phyloP scores from a whole-genome alignment of 2,329 filamentous ascomycete genomes.

The Penicillium italicum region DNA sequence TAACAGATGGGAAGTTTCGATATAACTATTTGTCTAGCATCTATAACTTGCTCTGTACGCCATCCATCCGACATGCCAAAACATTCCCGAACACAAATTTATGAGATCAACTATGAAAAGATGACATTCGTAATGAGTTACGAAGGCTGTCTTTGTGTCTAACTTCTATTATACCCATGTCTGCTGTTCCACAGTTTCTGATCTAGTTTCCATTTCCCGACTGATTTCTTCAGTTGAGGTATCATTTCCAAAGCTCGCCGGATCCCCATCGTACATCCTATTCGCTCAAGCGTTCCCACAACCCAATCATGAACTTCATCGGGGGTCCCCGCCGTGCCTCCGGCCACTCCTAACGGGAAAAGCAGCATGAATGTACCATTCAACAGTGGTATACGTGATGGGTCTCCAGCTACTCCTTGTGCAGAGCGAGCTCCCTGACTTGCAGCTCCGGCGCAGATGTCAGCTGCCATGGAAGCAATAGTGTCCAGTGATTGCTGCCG shows the following conservation, averaged over 20 bases:
- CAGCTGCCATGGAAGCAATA: conserved; percentile 16
- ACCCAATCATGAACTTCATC: conserved; percentile 24
- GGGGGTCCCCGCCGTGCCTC: conserved; percentile 18
- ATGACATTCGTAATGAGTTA: background rate
- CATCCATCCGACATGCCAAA: too few species aligned
- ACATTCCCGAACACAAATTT: background rate
- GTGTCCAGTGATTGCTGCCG: conserved; percentile 16
- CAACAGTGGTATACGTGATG: conserved; percentile 11
- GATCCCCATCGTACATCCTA: conserved; percentile 23
- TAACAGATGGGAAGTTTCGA: too few species aligned
- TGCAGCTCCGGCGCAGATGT: conserved; percentile 22
- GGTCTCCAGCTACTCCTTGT: background rate
- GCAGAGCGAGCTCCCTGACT: conserved; percentile 15
- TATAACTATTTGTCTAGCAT: too few species aligned
- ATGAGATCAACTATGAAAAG: background rate
- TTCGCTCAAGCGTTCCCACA: conserved; percentile 16
- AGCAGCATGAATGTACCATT: conserved; percentile 25
- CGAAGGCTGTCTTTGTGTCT: background rate
- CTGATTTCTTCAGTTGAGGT: conserved; percentile 11
- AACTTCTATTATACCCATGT: background rate
- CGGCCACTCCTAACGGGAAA: conserved; percentile 22
- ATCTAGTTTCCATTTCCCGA: conserved; percentile 1
- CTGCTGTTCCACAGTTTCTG: background rate
- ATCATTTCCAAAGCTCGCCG: conserved; percentile 20
- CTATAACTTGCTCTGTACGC: too few species aligned